Evolutionary conservation across 176 grass and related monocot species (phyloP).

Genomic region (Carex myosuroides): DNA sequence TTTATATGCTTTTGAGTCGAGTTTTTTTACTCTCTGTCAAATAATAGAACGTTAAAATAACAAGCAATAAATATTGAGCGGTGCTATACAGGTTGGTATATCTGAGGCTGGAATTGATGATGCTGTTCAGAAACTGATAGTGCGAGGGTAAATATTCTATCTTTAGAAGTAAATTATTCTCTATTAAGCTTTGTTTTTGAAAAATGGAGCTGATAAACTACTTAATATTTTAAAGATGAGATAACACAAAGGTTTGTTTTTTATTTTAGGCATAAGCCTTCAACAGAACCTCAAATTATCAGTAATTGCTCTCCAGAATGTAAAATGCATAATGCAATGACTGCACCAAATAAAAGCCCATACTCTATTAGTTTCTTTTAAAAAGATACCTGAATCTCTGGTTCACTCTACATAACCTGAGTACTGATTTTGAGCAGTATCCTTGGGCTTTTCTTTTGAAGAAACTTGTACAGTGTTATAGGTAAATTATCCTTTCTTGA

Average conservation of each 20-base stretch:
- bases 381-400: background rate
- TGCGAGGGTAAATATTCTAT: slow-evolving; percentile 55
- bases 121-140: slow-evolving; percentile 73
- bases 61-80: slow-evolving; percentile 7
- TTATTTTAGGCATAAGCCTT: background rate
- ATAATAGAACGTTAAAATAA: background rate
- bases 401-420: background rate
- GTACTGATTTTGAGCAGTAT: slow-evolving; percentile 14
- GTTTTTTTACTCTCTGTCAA: slow-evolving; percentile 18
- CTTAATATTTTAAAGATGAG: background rate
- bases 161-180: background rate
- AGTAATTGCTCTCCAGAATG: background rate
- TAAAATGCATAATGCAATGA: background rate
- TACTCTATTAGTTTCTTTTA: background rate
- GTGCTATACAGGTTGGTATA: slow-evolving; percentile 73
- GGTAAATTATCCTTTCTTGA: background rate
- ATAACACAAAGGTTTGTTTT: background rate
- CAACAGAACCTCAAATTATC: background rate
- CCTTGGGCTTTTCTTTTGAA: background rate
- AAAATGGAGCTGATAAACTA: background rate
- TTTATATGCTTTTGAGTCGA: slow-evolving; percentile 10
- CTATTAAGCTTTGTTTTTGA: background rate
- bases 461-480: background rate
- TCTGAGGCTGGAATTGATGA: slow-evolving; percentile 85
- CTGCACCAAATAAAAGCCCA: background rate